Evolutionary conservation across 2,329 filamentous ascomycete genomes (phyloP).

Genomic region (Diplodia seriata): DNA sequence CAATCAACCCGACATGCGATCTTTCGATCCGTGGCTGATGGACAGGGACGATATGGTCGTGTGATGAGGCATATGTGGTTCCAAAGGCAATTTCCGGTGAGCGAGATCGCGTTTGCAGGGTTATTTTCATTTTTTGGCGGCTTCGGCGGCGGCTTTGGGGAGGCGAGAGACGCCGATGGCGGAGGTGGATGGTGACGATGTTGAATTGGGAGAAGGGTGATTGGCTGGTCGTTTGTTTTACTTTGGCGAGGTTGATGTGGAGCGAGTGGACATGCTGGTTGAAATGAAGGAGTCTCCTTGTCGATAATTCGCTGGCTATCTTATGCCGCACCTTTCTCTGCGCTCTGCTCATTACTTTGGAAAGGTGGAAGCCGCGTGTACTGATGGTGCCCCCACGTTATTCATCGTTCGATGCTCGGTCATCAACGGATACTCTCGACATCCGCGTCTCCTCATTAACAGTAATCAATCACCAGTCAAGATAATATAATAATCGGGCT

Average conservation of each 20-base stretch:
- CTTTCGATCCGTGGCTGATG: constrained; percentile 1
- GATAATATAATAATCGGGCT: no score
- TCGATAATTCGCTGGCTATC: no score
- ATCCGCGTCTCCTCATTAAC: no score
- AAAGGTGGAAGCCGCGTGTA: no score
- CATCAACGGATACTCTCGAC: no score
- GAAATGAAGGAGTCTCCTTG: background rate
- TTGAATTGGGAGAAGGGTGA: constrained; percentile 4
- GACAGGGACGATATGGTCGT: background rate
- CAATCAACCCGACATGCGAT: background rate
- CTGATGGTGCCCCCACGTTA: no score
- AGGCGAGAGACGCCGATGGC: constrained; percentile 12
- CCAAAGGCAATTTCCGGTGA: constrained; percentile 3
- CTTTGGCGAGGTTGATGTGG: background rate
- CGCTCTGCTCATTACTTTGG: no score
- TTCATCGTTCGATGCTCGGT: no score
- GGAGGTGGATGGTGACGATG: constrained; percentile 16
- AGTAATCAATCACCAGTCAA: no score
- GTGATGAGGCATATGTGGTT: background rate
- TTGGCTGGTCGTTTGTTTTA: background rate
- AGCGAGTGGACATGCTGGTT: background rate
- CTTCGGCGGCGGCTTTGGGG: background rate
- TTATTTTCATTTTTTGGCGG: background rate
- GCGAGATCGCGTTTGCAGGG: background rate
- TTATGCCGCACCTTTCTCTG: no score